Conservation (phyloP, 345 rosid genomes). For the Gossypioides kirkii region DNA sequence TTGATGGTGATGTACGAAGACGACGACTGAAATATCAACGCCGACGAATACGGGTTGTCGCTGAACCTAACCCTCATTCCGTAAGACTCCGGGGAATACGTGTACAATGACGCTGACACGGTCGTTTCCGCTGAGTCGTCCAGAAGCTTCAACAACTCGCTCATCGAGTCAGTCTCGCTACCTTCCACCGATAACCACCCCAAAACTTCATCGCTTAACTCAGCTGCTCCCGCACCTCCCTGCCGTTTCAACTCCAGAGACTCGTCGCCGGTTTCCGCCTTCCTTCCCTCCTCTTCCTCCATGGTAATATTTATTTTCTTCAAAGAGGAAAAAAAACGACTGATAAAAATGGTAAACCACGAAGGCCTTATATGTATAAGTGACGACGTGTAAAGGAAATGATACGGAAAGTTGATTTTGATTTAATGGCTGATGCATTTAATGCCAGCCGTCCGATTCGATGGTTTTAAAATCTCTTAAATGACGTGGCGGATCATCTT, state of each 20-base stretch:
- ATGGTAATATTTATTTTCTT: neutral
- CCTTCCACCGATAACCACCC: neutral
- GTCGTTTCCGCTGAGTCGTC: slow-evolving; percentile 24
- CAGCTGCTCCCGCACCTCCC: neutral
- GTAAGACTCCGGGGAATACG: neutral
- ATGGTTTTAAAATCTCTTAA: neutral
- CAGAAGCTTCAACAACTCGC: slow-evolving; percentile 30
- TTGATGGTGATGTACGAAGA: slow-evolving; percentile 69
- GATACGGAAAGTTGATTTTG: neutral
- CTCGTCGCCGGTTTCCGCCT: neutral
- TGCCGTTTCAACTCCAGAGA: neutral
- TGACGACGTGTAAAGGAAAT: too few species aligned
- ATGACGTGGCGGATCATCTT: neutral
- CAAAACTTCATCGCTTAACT: neutral
- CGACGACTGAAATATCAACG: slow-evolving; percentile 44
- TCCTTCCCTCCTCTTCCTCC: neutral
- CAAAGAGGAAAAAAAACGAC: neutral
- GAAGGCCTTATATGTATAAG: neutral
- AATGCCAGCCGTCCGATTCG: neutral
- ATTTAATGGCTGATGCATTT: neutral
- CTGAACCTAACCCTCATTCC: slow-evolving; percentile 51
- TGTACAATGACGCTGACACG: neutral
- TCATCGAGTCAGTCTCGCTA: neutral
- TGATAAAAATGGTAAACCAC: neutral
- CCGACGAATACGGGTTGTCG: slow-evolving; percentile 55